Conservation (phyloP, 352 stramenopile species). For the Globisporangium acanthophoron region DNA sequence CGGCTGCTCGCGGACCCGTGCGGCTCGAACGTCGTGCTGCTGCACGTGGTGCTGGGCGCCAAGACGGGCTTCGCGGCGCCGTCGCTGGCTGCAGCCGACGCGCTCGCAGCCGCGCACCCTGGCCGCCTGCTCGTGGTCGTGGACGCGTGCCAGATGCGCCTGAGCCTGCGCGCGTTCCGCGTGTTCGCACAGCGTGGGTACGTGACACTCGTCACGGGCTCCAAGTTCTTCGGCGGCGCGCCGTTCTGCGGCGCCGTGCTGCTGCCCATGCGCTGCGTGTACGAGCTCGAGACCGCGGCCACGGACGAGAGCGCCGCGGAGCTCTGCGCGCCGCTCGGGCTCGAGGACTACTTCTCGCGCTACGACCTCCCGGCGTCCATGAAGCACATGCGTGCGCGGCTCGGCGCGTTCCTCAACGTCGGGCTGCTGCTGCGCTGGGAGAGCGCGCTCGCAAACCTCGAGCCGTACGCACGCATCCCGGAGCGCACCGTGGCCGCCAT, state of each 20-base stretch:
- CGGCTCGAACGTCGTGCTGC: constrained; percentile 58
- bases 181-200: constrained; percentile 63
- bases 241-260: constrained; percentile 84
- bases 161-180: constrained; percentile 52
- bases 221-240: constrained; percentile 85
- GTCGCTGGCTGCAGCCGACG: constrained; percentile 54
- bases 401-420: constrained; percentile 68
- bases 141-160: constrained; percentile 85
- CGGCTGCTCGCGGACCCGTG: constrained; percentile 34
- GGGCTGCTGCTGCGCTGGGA: constrained; percentile 78
- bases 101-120: constrained; percentile 45
- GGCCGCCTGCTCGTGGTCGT: constrained; percentile 78
- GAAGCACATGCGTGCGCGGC: constrained; percentile 47
- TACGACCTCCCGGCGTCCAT: constrained; percentile 72
- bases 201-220: constrained; percentile 77
- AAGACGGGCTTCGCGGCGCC: constrained; percentile 85
- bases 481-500: constrained; percentile 37
- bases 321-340: constrained; percentile 56
- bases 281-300: constrained; percentile 71
- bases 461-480: constrained; percentile 64
- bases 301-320: constrained; percentile 44
- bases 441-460: constrained; percentile 73
- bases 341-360: constrained; percentile 81
- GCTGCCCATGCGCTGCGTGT: constrained; percentile 68
- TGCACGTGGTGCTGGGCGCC: constrained; percentile 82